phyloP scores from a whole-genome alignment of 768 basidiomycete species.

The Myochromella boudieri region DNA sequence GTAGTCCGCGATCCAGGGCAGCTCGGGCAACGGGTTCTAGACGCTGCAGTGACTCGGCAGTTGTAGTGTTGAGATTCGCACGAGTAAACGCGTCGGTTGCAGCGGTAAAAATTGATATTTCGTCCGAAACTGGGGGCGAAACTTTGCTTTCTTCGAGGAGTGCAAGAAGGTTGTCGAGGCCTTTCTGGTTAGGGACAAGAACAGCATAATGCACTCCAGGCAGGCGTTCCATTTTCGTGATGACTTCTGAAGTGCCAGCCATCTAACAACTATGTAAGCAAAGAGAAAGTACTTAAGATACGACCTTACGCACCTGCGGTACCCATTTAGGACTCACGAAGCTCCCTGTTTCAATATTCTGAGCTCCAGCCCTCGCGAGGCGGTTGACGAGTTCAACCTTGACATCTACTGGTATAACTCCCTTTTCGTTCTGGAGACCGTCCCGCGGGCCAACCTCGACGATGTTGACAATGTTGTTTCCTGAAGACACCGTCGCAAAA shows the following conservation, averaged over 20 bases:
- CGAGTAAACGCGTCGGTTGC: slow-evolving; percentile 84
- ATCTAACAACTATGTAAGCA: slow-evolving; percentile 48
- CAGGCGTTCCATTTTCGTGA: slow-evolving; percentile 53
- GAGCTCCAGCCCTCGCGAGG: slow-evolving; percentile 65
- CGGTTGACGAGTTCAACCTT: slow-evolving; percentile 82
- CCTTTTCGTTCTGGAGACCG: slow-evolving; percentile 88
- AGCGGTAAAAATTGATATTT: slow-evolving; percentile 87
- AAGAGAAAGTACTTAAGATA: background rate
- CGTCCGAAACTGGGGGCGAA: slow-evolving; percentile 61
- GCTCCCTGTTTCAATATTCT: slow-evolving; percentile 80
- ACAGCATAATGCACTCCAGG: slow-evolving; percentile 71
- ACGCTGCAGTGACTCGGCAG: slow-evolving; percentile 66
- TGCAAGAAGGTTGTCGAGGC: slow-evolving; percentile 64
- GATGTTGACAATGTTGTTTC: slow-evolving; percentile 52
- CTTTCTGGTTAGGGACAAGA: slow-evolving; percentile 78
- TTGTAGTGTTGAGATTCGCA: slow-evolving; percentile 81
- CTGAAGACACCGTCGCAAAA: slow-evolving; percentile 24
- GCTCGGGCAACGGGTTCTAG: slow-evolving; percentile 60
- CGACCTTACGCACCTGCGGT: slow-evolving; percentile 62
- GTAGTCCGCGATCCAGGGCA: slow-evolving; percentile 61
- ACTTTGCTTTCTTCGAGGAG: slow-evolving; percentile 44
- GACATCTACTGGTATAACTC: slow-evolving; percentile 64
- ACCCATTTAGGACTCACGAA: slow-evolving; percentile 95
- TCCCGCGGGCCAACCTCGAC: slow-evolving; percentile 92
- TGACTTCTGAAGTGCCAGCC: slow-evolving; percentile 81